Evolutionary conservation across 2,329 filamentous ascomycete species (phyloP).

Genomic region (Fusarium protoensiforme): DNA sequence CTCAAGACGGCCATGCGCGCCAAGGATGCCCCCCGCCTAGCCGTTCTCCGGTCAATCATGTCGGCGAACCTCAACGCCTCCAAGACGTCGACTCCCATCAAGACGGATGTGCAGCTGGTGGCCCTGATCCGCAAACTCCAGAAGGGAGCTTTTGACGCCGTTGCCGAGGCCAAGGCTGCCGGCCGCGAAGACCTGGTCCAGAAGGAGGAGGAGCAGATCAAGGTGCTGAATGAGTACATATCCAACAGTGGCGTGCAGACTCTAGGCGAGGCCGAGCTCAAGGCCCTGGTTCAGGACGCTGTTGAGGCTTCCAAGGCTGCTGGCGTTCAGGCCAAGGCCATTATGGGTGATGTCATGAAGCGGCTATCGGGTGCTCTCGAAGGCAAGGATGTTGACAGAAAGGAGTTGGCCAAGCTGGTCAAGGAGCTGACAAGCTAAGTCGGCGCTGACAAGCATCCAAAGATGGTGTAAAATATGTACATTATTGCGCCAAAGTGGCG

Average conservation of each 20-base stretch:
- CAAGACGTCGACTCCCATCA: constrained; percentile 77
- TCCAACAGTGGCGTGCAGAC: constrained; percentile 68
- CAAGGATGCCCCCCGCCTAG: constrained; percentile 72
- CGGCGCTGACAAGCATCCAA: background rate
- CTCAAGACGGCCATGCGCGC: constrained; percentile 74
- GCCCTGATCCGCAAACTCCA: constrained; percentile 73
- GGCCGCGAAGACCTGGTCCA: constrained; percentile 75
- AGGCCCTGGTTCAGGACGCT: constrained; percentile 60
- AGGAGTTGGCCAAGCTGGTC: constrained; percentile 69
- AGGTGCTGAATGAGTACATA: constrained; percentile 74
- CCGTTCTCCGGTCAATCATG: constrained; percentile 75
- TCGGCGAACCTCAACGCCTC: constrained; percentile 79
- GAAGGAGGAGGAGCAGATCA: constrained; percentile 75
- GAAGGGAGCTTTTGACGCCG: constrained; percentile 67
- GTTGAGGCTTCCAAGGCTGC: constrained; percentile 62
- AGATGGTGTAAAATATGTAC: constrained; percentile 41
- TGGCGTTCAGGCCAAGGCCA: constrained; percentile 56
- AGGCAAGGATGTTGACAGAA: constrained; percentile 73
- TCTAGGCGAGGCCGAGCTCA: constrained; percentile 69
- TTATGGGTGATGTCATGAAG: constrained; percentile 73
- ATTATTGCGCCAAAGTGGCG: constrained; percentile 21
- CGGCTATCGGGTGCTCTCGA: constrained; percentile 65
- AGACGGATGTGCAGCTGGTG: constrained; percentile 76
- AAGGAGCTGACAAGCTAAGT: constrained; percentile 57
- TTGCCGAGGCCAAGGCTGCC: constrained; percentile 71